Conservation (phyloP, 441 rosid genomes). For the Dalechampia spathulata region DNA sequence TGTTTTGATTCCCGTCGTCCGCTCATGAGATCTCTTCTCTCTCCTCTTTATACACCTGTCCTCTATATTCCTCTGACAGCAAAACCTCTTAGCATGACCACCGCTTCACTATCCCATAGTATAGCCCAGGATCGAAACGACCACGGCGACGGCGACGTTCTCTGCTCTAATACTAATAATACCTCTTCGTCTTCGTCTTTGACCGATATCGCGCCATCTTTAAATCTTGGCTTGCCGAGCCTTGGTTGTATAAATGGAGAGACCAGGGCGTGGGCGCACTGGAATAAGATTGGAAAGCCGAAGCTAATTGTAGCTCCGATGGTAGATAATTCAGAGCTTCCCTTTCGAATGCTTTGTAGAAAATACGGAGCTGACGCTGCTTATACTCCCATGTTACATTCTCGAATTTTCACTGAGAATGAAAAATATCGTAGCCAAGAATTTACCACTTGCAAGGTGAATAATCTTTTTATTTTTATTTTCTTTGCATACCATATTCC, state of each 20-base stretch:
- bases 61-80: not conserved
- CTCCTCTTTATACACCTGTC: conserved; percentile 2
- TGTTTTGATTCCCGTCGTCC: conserved; percentile 22
- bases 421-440: conserved; percentile 71
- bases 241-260: conserved; percentile 20
- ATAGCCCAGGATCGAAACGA: conserved; percentile 9
- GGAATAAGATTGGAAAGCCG: conserved; percentile 69
- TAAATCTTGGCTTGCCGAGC: conserved; percentile 13
- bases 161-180: conserved; percentile 24
- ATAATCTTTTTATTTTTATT: too few species aligned
- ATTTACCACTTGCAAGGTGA: conserved; percentile 77
- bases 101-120: conserved; percentile 14
- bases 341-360: conserved; percentile 83
- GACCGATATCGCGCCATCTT: conserved; percentile 8
- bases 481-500: too few species aligned
- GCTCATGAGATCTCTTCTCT: conserved; percentile 29
- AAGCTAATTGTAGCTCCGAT: conserved; percentile 82
- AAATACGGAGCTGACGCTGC: conserved; percentile 92
- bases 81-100: conserved; percentile 12
- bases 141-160: conserved; percentile 19
- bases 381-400: conserved; percentile 88
- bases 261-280: conserved; percentile 73
- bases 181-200: not conserved
- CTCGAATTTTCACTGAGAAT: conserved; percentile 61
- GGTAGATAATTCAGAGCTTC: conserved; percentile 95